Percentiles rank a stretch among this genome's conserved stretches.
Evolutionary conservation across 1,284 basidiomycete species (phyloP).

Genomic region (Trametes hirsuta): DNA sequence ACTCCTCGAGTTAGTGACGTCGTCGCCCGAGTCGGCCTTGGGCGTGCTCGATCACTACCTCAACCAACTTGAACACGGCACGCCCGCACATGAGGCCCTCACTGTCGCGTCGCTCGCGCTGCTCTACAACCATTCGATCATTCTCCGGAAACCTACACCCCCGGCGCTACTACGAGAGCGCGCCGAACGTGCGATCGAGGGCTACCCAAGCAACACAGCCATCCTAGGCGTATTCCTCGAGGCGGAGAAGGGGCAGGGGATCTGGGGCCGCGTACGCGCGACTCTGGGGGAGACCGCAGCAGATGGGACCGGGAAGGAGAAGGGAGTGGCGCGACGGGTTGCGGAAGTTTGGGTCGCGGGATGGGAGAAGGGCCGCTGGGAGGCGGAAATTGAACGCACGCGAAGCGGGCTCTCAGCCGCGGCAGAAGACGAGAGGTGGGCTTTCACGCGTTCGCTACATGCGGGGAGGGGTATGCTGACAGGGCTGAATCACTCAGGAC

Average conservation of each 20-base stretch:
- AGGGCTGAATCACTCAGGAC: conserved; percentile 50
- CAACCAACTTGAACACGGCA: conserved; percentile 30
- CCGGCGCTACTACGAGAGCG: conserved; percentile 64
- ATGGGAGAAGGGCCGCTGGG: conserved; percentile 78
- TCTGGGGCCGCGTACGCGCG: conserved; percentile 69
- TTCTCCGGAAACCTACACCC: conserved; percentile 59
- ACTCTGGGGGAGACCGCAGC: conserved; percentile 50
- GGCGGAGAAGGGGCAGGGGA: conserved; percentile 72
- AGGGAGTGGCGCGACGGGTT: conserved; percentile 59
- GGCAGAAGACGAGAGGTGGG: conserved; percentile 61
- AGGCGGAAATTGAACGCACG: conserved; percentile 68
- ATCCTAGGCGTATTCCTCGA: conserved; percentile 80
- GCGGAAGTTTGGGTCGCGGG: conserved; percentile 76
- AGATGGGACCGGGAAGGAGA: conserved; percentile 40
- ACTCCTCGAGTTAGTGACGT: conserved; percentile 64
- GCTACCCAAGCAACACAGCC: conserved; percentile 74
- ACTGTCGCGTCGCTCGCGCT: conserved; percentile 59
- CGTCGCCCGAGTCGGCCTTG: conserved; percentile 46
- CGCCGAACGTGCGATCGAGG: conserved; percentile 55
- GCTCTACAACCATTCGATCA: conserved; percentile 61
- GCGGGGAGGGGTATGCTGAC: conserved; percentile 1
- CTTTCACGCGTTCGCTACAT: not conserved
- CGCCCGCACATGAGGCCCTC: conserved; percentile 58
- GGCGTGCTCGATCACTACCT: conserved; percentile 51
- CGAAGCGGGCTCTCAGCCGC: conserved; percentile 63